Conservation (phyloP, 257 asterid species). For the Solanum lycopersicoides region DNA sequence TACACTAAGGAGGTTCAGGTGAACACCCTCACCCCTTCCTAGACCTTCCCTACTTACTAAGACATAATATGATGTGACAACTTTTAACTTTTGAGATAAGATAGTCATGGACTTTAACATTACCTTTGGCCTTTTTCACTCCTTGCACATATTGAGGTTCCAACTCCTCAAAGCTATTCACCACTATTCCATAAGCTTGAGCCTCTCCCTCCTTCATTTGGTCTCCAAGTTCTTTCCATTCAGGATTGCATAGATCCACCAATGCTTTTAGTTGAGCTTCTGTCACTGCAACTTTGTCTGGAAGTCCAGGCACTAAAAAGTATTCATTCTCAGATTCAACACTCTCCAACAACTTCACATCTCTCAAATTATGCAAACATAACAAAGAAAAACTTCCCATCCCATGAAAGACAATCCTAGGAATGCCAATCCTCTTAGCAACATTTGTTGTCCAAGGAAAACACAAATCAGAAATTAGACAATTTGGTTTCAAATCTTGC, state of each 20-base stretch:
- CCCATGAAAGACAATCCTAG: neutral
- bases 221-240: neutral
- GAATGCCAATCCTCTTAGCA: neutral
- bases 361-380: neutral
- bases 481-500: neutral
- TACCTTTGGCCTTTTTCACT: neutral
- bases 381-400: neutral
- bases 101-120: neutral
- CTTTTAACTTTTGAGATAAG: neutral
- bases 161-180: neutral
- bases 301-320: neutral
- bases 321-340: neutral
- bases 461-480: neutral
- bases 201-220: neutral
- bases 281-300: neutral
- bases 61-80: neutral
- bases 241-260: neutral
- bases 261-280: neutral
- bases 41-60: neutral
- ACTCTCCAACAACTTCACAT: neutral
- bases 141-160: neutral
- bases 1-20: neutral
- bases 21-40: neutral
- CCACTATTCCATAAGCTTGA: neutral
- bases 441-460: neutral